Base-by-base conservation (phyloP, 2,329 filamentous ascomycete species). In the Zalaria sp. region DNA sequence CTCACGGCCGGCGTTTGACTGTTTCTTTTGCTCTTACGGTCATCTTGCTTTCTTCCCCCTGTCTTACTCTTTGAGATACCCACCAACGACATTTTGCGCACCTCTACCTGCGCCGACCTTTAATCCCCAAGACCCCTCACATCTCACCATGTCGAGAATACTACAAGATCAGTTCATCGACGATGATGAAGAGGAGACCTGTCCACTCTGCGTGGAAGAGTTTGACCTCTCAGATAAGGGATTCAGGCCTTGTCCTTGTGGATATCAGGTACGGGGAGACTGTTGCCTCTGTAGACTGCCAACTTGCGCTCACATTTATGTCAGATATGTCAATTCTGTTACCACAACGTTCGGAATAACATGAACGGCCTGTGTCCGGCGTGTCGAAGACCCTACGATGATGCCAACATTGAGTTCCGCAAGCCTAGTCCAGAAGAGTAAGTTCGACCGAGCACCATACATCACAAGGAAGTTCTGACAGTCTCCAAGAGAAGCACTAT, bases 271-370 rank as follows among this genome's bases (percentile, higher is more conserved):
- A 75, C 48, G 72, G 51, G 37, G 18, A 18, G 18, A 18, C 18
- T 18, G 18, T 18, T 18, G 18, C 18, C 18, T 18, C 18, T 18
- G 18, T 18, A 18, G 18, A 18, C 18, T 18, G 18, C 37, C 27
- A 39, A 18, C 18, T 18, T 18, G 18, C 18, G 18, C 18, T 18
- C 18, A 18, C 18, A 18, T 18, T 34, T 7, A 32, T n/a, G 7
- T 32, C 55, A 95, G 88, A 89, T 98, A 61, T 98, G 91, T 65
- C 93, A 98, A 70, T 98, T 98, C 66, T 98, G 91, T 67, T 98
- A 89, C 70, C 95, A 98, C 66, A 98, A 96, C 61, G 93, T 98
- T 61, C 93, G 93, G 66, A 93, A 83, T 54, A 95, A 95, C 55
- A 87, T 94, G 75, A 96, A 95, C 59, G 88, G 89, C 31, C 74